Base-by-base conservation (phyloP, 768 basidiomycete genomes). In the Rhodotorula taiwanensis region DNA sequence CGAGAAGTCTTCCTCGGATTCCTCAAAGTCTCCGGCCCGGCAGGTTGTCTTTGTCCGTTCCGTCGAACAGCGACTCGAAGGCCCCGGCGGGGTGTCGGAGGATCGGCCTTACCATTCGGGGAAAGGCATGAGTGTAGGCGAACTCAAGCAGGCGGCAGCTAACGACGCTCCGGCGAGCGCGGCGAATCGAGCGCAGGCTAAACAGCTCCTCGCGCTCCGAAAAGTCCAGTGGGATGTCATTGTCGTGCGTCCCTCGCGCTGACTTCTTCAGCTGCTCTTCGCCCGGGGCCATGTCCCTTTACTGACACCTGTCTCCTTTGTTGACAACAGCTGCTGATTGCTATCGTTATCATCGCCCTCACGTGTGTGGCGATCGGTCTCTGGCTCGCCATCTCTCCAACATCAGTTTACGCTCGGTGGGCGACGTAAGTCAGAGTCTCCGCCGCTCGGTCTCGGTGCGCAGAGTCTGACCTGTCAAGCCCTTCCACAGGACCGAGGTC, bases 211-310 rank as follows among this genome's bases (percentile, higher is more conserved):
- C 4, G 58, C 58, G n/a, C 42, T 58, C 8, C 51, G 52, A 33
- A 58, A 58, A 49, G 27, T 58, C 42, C 41, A 44, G 25, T 42
- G 23, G n/a, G 58, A 58, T 25, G 23, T 58, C n/a, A n/a, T 52
- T 21, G 27, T 58, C 20, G 55, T 56, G 42, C 18, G 53, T 55
- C 9, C 43, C 21, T 14, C 7, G 20, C 31, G 8, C 14, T 52
- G 20, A 8, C 30, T 18, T 33, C 31, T 33, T 36, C 31, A 9
- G 25, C 25, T 31, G 13, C 8, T 48, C 25, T 50, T 5, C 10
- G n/a, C n/a, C n/a, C n/a, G n/a, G n/a, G 5, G 28, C 4, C n/a
- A n/a, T n/a, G n/a, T n/a, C n/a, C 15, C 27, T 7, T 20, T 6
- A 15, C n/a, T 43, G 28, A 31, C 53, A 25, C 7, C 36, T n/a